Conservation (phyloP, 73 alveolate genomes). For the Tetrahymena elliotti region DNA sequence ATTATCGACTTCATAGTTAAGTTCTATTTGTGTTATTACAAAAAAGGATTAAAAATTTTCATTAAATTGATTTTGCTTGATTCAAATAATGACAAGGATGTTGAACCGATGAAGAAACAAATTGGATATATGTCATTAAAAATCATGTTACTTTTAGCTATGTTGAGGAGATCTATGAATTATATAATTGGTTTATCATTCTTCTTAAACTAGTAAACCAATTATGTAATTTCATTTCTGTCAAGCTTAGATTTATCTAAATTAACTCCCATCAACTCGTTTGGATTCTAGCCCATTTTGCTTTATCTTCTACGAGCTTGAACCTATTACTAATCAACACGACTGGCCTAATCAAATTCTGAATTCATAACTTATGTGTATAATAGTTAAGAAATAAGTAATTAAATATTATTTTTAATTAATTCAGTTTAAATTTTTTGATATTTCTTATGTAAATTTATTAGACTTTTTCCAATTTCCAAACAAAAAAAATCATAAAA, state of each 20-base stretch:
- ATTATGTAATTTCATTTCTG: background rate
- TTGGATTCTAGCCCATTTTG: background rate
- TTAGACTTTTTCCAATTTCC: background rate
- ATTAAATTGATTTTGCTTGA: too few species aligned
- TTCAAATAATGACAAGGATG: too few species aligned
- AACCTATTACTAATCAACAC: background rate
- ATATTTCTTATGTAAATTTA: background rate
- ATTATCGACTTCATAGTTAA: background rate
- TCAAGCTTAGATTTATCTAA: background rate
- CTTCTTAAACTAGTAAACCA: background rate
- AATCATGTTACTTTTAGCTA: background rate
- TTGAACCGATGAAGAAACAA: background rate
- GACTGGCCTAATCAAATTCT: background rate
- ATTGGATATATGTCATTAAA: too few species aligned
- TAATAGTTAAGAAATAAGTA: background rate
- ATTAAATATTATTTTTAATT: too few species aligned
- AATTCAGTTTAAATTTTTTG: background rate
- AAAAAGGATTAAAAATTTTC: too few species aligned
- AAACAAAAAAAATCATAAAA: background rate
- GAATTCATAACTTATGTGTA: background rate
- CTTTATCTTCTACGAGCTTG: background rate
- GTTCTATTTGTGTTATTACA: background rate
- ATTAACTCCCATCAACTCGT: background rate
- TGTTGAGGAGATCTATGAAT: background rate
- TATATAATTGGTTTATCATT: background rate